Base-by-base conservation (phyloP, 306 rosid species). In the Ziziphus jujuba region DNA sequence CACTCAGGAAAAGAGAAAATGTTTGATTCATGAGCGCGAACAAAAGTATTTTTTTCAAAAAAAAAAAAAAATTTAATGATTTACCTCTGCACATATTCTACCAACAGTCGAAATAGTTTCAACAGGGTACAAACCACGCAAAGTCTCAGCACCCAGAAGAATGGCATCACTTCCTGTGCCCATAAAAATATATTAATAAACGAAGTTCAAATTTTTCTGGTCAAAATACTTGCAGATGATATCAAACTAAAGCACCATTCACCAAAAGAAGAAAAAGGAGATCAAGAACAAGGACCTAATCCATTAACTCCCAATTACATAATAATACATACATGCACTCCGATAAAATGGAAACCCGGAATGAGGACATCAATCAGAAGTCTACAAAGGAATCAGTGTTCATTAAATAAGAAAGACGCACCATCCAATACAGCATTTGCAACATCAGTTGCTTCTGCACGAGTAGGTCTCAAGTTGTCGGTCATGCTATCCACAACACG, bases 371-470 rank as follows among this genome's bases (percentile, higher is more conserved):
- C 22, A 50, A 16, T 19, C 55, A 50, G 20, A 50, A 1, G 9
- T n/a, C n/a, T 17, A 5, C 6, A 17, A 47, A 47, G 15, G 51
- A 47, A 47, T 8, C 17, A 14, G 55, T n/a, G 20, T 5, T 16
- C 11, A 50, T 16, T 20, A 50, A 7, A 50, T n/a, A 55, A 47
- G 9, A 58, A 55, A 49, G 12, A 73, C 83, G n/a, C 74, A 93
- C 99, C 99, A 76, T 95, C 99, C 69, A 95, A 83, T 63, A 95
- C 96, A 63, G 99, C 99, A 84, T 95, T 95, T 66, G 99, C 99
- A 77, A 95, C 97, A 81, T 95, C 99, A 57, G 99, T 95, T 65
- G 99, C 99, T 84, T 95, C 99, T n/a, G 99, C 99, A 82, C 99
- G 99, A 73, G 99, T 95, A 70, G 99, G 99, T 45, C 99, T 80